phyloP scores from a whole-genome alignment of 2,329 filamentous ascomycete genomes.

The Xylariales sp. region DNA sequence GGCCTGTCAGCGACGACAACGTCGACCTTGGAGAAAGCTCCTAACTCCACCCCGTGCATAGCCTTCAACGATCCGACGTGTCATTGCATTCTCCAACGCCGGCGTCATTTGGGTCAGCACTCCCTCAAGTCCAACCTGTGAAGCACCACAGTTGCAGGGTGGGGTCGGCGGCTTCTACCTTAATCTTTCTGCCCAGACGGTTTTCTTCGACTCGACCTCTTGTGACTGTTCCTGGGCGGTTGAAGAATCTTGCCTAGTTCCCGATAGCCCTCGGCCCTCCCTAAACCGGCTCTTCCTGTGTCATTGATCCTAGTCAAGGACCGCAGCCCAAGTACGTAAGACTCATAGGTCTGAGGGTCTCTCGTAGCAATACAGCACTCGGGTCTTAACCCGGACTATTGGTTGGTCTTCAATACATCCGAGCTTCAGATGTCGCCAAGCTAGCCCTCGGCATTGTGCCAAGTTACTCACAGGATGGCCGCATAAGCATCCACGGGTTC shows the following conservation, averaged over 20 bases:
- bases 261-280: neutral
- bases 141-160: too few species aligned
- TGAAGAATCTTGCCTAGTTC: neutral
- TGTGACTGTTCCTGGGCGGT: too few species aligned
- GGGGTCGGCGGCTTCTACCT: too few species aligned
- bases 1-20: constrained; percentile 7
- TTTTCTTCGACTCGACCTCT: too few species aligned
- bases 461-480: neutral
- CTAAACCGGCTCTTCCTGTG: neutral
- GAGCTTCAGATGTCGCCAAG: neutral
- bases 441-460: constrained; percentile 1
- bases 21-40: too few species aligned
- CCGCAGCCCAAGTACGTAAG: neutral
- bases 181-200: too few species aligned
- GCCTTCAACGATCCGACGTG: constrained; percentile 1
- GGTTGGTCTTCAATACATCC: constrained; percentile 4
- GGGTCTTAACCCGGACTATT: constrained; percentile 1
- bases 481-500: constrained; percentile 6
- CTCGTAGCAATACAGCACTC: constrained; percentile 1
- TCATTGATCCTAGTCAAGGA: neutral
- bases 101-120: neutral
- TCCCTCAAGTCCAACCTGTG: neutral
- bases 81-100: neutral
- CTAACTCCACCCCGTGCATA: neutral
- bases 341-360: neutral